Conservation (phyloP, 2,329 filamentous ascomycete genomes). For the Colletotrichum tropicicola region DNA sequence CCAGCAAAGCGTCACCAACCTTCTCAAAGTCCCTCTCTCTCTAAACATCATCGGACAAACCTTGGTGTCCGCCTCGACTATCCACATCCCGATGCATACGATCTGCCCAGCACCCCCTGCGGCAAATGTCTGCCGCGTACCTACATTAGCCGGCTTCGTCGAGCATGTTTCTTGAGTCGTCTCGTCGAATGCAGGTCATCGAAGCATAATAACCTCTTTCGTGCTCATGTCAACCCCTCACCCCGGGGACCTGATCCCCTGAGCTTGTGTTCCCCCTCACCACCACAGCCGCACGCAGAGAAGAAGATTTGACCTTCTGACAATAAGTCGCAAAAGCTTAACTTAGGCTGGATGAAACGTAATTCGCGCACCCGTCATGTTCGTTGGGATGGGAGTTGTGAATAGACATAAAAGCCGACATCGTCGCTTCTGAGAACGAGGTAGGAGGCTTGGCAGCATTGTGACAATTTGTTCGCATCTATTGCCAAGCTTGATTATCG, state of each 20-base stretch:
- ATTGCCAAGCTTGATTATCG: too few species aligned
- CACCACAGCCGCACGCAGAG: background rate
- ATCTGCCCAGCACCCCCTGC: too few species aligned
- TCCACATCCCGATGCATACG: too few species aligned
- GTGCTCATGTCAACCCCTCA: background rate
- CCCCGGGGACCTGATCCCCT: background rate
- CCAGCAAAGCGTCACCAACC: background rate
- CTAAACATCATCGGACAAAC: background rate
- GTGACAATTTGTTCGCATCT: too few species aligned
- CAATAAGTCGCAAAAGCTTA: background rate
- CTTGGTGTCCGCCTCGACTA: background rate
- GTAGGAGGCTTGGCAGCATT: background rate
- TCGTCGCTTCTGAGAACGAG: background rate
- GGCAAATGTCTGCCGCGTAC: background rate
- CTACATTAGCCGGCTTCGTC: background rate
- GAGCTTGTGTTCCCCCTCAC: background rate
- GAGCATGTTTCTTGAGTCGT: background rate
- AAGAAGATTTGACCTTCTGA: background rate
- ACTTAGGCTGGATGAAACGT: background rate
- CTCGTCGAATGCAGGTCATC: too few species aligned
- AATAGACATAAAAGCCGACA: background rate
- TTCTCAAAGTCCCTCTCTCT: background rate
- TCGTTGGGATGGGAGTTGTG: background rate
- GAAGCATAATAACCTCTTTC: background rate
- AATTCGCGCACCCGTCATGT: background rate